These are phyloP conservation scores for Serpula lacrymans DNA, from an alignment of 768 basidiomycete genomes.

Conservation along the genomic window DNA sequence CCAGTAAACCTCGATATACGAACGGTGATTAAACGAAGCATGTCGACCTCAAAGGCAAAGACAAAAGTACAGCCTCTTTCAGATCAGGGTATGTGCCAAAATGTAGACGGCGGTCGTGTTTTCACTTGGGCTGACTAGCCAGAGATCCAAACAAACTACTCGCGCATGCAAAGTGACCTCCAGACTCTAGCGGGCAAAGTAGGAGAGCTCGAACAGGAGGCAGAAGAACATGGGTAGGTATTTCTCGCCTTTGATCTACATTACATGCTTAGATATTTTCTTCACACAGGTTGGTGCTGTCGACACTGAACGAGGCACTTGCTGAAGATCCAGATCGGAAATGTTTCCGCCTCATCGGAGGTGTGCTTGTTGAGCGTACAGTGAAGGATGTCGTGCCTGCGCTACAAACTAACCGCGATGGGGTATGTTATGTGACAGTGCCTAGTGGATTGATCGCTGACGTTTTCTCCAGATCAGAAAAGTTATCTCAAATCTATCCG, in stretches of 20 bases:
- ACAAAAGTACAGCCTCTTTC: conserved; percentile 54
- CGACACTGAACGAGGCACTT: conserved; percentile 80
- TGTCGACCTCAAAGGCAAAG: conserved; percentile 58
- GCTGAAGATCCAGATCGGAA: conserved; percentile 85
- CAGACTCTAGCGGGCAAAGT: conserved; percentile 93
- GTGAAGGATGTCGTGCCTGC: conserved; percentile 93
- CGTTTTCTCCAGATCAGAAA: conserved; percentile 63
- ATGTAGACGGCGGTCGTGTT: conserved; percentile 11
- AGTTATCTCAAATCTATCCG: conserved; percentile 71
- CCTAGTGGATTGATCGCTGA: conserved; percentile 12
- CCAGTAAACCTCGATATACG: neutral
- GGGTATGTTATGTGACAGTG: conserved; percentile 47
- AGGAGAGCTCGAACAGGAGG: conserved; percentile 92
- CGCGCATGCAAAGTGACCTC: conserved; percentile 81
- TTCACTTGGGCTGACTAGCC: conserved; percentile 46
- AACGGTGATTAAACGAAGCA: no score
- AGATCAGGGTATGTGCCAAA: conserved; percentile 61
- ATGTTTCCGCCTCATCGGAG: conserved; percentile 96
- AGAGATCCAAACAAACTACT: conserved; percentile 85
- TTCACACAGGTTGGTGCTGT: conserved; percentile 73
- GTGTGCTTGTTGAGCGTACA: conserved; percentile 92
- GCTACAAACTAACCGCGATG: conserved; percentile 84
- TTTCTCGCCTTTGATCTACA: conserved; percentile 3
- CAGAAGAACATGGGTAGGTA: conserved; percentile 89
- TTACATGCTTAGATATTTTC: conserved; percentile 2